Conservation (phyloP, 257 asterid genomes). For the Oldenlandia corymbosa region DNA sequence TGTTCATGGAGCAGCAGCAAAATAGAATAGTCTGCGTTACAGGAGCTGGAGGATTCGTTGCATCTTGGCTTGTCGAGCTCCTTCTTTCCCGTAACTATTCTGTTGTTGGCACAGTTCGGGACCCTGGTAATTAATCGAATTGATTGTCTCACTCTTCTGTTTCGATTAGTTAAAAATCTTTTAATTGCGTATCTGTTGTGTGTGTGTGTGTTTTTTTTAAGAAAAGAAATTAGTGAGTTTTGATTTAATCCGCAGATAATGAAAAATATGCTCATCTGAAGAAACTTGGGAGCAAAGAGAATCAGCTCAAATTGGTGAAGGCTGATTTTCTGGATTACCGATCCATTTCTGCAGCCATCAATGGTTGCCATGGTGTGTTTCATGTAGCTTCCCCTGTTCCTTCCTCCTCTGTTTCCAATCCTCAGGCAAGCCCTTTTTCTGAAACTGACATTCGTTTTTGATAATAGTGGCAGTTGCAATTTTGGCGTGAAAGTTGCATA, state of each 20-base stretch:
- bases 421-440: slow-evolving; percentile 76
- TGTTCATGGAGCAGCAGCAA: too few relatives aligned
- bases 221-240: too few relatives aligned
- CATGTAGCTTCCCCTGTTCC: slow-evolving; percentile 87
- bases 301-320: slow-evolving; percentile 49
- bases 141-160: too few relatives aligned
- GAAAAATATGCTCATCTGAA: slow-evolving; percentile 52
- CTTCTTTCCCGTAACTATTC: slow-evolving; percentile 59
- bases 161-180: too few relatives aligned
- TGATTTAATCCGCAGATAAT: slow-evolving; percentile 29
- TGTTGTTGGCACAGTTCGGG: slow-evolving; percentile 69
- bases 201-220: too few relatives aligned
- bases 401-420: slow-evolving; percentile 49
- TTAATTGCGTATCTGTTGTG: too few relatives aligned
- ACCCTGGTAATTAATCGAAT: slow-evolving; percentile 58
- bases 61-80: slow-evolving; percentile 65
- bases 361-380: slow-evolving; percentile 71
- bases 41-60: slow-evolving; percentile 76
- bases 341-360: slow-evolving; percentile 55
- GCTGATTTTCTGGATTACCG: slow-evolving; percentile 67
- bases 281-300: slow-evolving; percentile 46
- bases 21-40: slow-evolving; percentile 52
- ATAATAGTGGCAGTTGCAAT: too few relatives aligned
- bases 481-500: too few relatives aligned
- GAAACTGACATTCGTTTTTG: too few relatives aligned